A percentile compares a stretch with the other conserved stretches of the same genome.
Evolutionary conservation across 2,329 filamentous ascomycete genomes (phyloP).

Genomic region (Aureobasidium subglaciale): DNA sequence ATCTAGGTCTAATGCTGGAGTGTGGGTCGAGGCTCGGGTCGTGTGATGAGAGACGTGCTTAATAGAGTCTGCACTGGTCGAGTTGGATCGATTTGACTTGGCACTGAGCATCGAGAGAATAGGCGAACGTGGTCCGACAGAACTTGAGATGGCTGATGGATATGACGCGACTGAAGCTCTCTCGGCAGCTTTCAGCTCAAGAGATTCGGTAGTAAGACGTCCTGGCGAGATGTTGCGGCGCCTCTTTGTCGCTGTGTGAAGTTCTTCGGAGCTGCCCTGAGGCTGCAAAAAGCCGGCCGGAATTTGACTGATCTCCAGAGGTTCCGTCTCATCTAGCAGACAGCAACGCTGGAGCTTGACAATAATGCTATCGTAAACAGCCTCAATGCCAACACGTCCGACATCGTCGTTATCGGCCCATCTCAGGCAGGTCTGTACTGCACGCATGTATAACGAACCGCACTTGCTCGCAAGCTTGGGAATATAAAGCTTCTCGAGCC

Average conservation of each 20-base stretch:
- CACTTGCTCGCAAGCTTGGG: constrained; percentile 60
- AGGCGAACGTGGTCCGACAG: constrained; percentile 3
- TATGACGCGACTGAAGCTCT: not conserved
- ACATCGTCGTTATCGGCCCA: constrained; percentile 50
- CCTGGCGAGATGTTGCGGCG: not conserved
- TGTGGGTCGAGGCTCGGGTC: not conserved
- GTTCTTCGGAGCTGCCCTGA: not conserved
- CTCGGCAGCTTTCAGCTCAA: not conserved
- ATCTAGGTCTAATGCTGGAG: not conserved
- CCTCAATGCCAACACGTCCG: constrained; percentile 5
- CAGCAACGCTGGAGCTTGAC: constrained; percentile 30
- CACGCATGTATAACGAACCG: constrained; percentile 67
- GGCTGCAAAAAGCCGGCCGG: not conserved
- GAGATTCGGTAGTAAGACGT: not conserved
- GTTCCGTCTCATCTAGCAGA: constrained; percentile 27
- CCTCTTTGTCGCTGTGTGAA: not conserved
- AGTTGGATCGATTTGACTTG: not conserved
- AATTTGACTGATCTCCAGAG: constrained; percentile 11
- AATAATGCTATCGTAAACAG: constrained; percentile 25
- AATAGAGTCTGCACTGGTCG: not conserved
- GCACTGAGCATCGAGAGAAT: constrained; percentile 8
- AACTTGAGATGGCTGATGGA: constrained; percentile 7
- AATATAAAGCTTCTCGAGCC: constrained; percentile 58
- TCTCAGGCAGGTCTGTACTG: constrained; percentile 63
- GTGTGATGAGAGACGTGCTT: not conserved